Percentiles rank a stretch among this genome's conserved stretches.
Conservation (phyloP, 805 yeast species). For the Wickerhamomyces pijperi region DNA sequence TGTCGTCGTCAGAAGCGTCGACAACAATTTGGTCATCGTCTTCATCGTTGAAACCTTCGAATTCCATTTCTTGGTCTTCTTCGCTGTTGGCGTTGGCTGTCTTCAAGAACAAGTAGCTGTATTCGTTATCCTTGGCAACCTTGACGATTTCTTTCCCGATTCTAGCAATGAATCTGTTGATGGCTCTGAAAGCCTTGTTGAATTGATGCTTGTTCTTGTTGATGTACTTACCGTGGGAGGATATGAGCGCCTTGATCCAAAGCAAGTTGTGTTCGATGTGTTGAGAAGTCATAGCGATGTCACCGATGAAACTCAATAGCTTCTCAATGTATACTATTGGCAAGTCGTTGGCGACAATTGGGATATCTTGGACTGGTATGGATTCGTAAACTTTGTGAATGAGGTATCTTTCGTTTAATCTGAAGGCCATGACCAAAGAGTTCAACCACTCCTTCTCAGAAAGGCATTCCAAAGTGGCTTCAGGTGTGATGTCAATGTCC, state of each 20-base stretch:
- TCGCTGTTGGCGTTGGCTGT: constrained; percentile 17
- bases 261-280: constrained; percentile 77
- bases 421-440: constrained; percentile 86
- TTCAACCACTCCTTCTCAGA: constrained; percentile 47
- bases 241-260: constrained; percentile 66
- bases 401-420: constrained; percentile 73
- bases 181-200: constrained; percentile 50
- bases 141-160: constrained; percentile 63
- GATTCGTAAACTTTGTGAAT: constrained; percentile 65
- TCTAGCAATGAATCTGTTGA: constrained; percentile 67
- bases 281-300: constrained; percentile 53
- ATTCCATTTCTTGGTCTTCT: constrained; percentile 3
- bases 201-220: constrained; percentile 50
- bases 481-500: constrained; percentile 87
- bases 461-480: constrained; percentile 51
- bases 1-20: constrained; percentile 4
- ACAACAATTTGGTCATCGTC: constrained; percentile 4
- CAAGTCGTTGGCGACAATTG: constrained; percentile 51
- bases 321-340: constrained; percentile 71
- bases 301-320: constrained; percentile 59
- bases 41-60: constrained; percentile 8
- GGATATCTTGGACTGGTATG: constrained; percentile 61
- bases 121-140: constrained; percentile 41
- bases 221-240: constrained; percentile 71
- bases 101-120: constrained; percentile 41